Evolutionary conservation across 495 filamentous ascomycete genomes (phyloP), one percentile per base, ranked within the genome.

Genomic region (Neurospora sp.): DNA sequence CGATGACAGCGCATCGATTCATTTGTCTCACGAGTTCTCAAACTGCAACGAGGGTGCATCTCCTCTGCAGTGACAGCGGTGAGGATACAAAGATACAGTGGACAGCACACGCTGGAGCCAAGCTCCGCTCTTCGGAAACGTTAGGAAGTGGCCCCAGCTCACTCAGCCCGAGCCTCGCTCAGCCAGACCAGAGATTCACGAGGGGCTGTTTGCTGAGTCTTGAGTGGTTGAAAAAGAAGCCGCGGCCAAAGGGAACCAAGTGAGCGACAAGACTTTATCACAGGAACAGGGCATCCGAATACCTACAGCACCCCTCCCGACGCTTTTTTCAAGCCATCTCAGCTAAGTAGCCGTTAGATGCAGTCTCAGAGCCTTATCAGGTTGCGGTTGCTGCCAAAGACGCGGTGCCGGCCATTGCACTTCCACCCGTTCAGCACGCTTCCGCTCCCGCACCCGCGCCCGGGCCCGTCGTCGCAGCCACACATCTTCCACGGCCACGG

Each of bases 191-290:
- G 48, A 5, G 22, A 59, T 31, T 59, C 20, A 59, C 20, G 45
- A 53, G 45, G 45, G 45, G 20, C 20, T 53, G 44, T 20, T 22
- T 31, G 27, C 3, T 3, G 44, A 48, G 44, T n/a, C 44, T 48
- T 20, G 44, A 48, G 44, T 48, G 44, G 44, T 48, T 22, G 22
- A 37, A 42, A 61, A 20, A 22, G 68, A 68, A 70, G 69, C 73
- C 73, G 73, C 72, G 75, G 73, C 48, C 73, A 70, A 75, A 71
- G 59, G 70, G 73, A 59, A 70, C 20, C 42, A 27, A 22, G 20
- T 22, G 20, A 22, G 20, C 20, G 20, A 74, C 42, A 2, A 14
- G 17, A 41, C 20, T 22, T 9, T 39, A 39, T 45, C 8, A 39
- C 68, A 39, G n/a, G 69, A 71, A 42, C 39, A 27, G 41, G 39